These are phyloP conservation scores for Ustilago esculenta DNA, from an alignment of 1,284 basidiomycete species.

Conservation along the genomic window DNA sequence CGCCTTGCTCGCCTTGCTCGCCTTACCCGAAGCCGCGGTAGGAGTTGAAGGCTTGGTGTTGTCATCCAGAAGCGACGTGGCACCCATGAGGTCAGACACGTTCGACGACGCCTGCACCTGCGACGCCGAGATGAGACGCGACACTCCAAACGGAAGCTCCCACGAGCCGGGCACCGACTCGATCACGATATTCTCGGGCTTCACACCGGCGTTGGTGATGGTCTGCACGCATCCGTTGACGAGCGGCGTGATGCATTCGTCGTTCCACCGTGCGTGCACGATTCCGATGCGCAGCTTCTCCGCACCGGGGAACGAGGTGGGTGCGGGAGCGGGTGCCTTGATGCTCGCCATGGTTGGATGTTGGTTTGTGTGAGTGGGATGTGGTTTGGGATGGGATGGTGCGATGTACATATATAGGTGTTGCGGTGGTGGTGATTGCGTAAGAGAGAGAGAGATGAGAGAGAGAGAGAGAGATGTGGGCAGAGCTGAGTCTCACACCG, in stretches of 20 bases:
- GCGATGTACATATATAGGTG: no score
- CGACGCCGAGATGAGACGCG: constrained; percentile 77
- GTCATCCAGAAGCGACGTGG: constrained; percentile 68
- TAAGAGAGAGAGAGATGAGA: background rate
- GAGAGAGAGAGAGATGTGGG: background rate
- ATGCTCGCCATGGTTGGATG: constrained; percentile 46
- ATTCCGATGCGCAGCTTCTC: constrained; percentile 62
- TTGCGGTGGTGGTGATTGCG: background rate
- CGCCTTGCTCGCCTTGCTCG: constrained; percentile 30
- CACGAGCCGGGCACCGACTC: constrained; percentile 84
- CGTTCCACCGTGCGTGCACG: constrained; percentile 77
- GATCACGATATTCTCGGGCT: constrained; percentile 86
- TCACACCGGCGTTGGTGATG: constrained; percentile 84
- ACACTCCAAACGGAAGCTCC: constrained; percentile 61
- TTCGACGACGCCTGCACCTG: constrained; percentile 79
- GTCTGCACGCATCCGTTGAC: constrained; percentile 79
- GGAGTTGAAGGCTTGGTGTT: constrained; percentile 24
- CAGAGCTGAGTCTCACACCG: background rate
- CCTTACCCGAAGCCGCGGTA: background rate
- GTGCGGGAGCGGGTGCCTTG: constrained; percentile 63
- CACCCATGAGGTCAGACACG: constrained; percentile 81
- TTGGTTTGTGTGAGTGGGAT: background rate
- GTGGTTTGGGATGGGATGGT: no score
- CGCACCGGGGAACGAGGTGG: constrained; percentile 60
- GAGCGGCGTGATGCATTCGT: constrained; percentile 82